Percentiles rank a stretch among this genome's conserved stretches.
phyloP scores from a whole-genome alignment of 768 basidiomycete genomes.

The Mycena rosella region DNA sequence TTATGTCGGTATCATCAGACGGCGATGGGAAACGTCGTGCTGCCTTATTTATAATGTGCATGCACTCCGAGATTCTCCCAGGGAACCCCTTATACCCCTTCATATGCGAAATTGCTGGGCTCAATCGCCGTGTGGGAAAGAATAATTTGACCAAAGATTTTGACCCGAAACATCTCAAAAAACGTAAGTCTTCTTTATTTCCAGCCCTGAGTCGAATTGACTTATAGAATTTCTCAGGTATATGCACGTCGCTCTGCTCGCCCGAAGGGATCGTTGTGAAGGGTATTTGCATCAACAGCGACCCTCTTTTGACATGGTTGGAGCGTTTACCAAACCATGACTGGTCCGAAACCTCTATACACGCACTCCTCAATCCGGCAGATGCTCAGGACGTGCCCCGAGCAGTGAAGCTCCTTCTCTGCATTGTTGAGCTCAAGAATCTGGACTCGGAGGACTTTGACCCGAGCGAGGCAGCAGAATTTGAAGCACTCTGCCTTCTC shows the following conservation, averaged over 20 bases:
- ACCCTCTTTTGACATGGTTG: slow-evolving; percentile 5
- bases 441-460: slow-evolving; percentile 14
- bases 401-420: slow-evolving; percentile 27
- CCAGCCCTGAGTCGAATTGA: not conserved
- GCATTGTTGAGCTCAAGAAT: slow-evolving; percentile 7
- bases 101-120: slow-evolving; percentile 27
- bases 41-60: slow-evolving; percentile 32
- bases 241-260: not conserved
- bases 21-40: slow-evolving; percentile 38
- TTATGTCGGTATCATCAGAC: slow-evolving; percentile 37
- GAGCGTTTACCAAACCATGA: slow-evolving; percentile 1
- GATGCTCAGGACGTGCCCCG: slow-evolving; percentile 38
- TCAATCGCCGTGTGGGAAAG: slow-evolving; percentile 37
- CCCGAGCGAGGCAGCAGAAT: slow-evolving; percentile 3
- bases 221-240: not conserved
- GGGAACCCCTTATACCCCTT: slow-evolving; percentile 30
- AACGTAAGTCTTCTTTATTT: not conserved
- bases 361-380: slow-evolving; percentile 31
- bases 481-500: slow-evolving; percentile 24
- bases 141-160: slow-evolving; percentile 34
- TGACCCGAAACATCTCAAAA: slow-evolving; percentile 35
- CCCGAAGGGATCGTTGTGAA: not conserved
- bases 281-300: slow-evolving; percentile 10
- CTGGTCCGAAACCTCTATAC: slow-evolving; percentile 11
- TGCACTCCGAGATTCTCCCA: slow-evolving; percentile 23